Base-by-base conservation (phyloP, 176 grass and related monocot species). In the Themeda triandra region DNA sequence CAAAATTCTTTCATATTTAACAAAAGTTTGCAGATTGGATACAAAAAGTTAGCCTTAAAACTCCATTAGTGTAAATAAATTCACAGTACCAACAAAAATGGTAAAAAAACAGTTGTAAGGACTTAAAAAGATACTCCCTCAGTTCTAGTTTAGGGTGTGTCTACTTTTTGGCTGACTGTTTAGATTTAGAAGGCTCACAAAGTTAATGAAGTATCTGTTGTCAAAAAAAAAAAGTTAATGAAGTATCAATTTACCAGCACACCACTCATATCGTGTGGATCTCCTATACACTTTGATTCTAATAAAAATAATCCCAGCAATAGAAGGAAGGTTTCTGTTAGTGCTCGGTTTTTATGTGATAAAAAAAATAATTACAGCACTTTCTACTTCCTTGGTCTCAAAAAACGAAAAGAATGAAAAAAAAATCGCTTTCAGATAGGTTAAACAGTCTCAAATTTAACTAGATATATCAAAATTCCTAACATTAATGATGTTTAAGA, bases 1-100 rank as follows among this genome's bases (percentile, higher is more conserved):
- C 83, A 65, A 90, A 69, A 25, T 71, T 32, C 13, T 54, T 63
- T 59, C 33, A 11, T 73, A 28, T 59, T 74, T 19, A 49, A 51
- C 17, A 84, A 65, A 13, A 76, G 13, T 41, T 82, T 31, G 40
- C 21, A 39, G 31, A 67, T 23, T 23, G 85, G 45, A n/a, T 42
- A 79, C 23, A 23, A 71, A 73, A 69, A 12, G 19, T 29, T 75
- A 31, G 13, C 2, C 17, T 73, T 73, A 30, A 14, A 62, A 72
- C 29, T 68, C 29, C 12, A 37, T 8, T 59, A 27, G 3, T 14
- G 40, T n/a, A 82, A 31, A 24, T 53, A 32, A 74, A 56, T 24
- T 81, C 25, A 51, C 73, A 48, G 31, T 23, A 67, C 19, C 30
- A 73, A 15, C 60, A 45, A 46, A 71, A 59, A 31, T 17, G 17